These are phyloP conservation scores for Dioscorea alata DNA, from an alignment of 106 monocot genomes.

Conservation along the genomic window DNA sequence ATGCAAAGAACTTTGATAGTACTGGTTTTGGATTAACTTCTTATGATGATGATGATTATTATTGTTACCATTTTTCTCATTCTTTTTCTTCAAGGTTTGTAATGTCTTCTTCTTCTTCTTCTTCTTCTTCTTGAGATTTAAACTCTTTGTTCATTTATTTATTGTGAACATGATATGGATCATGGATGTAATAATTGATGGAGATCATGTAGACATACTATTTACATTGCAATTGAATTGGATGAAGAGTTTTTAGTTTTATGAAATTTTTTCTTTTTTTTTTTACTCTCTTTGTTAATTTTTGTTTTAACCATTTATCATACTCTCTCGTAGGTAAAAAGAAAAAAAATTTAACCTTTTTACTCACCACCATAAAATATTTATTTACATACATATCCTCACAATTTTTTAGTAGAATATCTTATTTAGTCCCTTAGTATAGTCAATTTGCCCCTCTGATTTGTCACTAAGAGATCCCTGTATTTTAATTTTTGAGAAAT, in stretches of 20 bases:
- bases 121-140: too few relatives aligned
- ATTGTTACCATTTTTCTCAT: background rate
- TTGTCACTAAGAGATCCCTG: too few relatives aligned
- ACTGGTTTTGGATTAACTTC: background rate
- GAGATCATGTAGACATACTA: background rate
- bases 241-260: background rate
- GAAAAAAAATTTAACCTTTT: too few relatives aligned
- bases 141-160: background rate
- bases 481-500: too few relatives aligned
- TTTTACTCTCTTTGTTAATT: too few relatives aligned
- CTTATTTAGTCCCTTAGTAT: too few relatives aligned
- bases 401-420: too few relatives aligned
- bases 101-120: background rate
- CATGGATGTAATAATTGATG: background rate
- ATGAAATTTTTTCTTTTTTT: background rate
- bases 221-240: background rate
- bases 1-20: slow-evolving; percentile 1
- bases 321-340: too few relatives aligned
- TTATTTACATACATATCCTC: too few relatives aligned
- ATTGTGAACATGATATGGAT: background rate
- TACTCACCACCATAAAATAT: too few relatives aligned
- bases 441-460: too few relatives aligned
- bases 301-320: too few relatives aligned
- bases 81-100: slow-evolving; percentile 1
- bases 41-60: background rate